Base-by-base conservation (phyloP, 352 stramenopile species). In the Phytophthora boehmeriae region DNA sequence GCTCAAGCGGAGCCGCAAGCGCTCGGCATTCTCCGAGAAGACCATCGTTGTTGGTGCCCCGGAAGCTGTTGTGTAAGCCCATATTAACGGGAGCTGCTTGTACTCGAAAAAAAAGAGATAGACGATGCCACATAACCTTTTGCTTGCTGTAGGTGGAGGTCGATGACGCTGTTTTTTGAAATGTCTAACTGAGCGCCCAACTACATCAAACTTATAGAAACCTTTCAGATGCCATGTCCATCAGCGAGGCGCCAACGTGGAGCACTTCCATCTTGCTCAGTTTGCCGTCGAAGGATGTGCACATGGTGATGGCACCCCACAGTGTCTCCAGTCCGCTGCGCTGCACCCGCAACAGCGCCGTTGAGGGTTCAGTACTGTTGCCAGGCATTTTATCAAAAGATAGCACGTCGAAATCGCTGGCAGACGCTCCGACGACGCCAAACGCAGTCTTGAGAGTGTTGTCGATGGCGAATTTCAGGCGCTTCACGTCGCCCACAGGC, bases 41-140 rank as follows among this genome's bases (percentile, higher is more conserved):
- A 95, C 81, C n/a, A 96, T 96, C 56, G 87, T 94, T 43, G 85
- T 96, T 1, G 88, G 88, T 32, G 88, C 86, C 1, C 83, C 83
- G 2, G 86, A 96, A 74, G 88, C 88, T 50, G 79, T 80, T 35
- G 87, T 96, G 34, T 96, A 88, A 76, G 45, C n/a, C 42, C 34
- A 25, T 42, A 39, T 19, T 16, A 22, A 6, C 38, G n/a, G 14
- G 3, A 9, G 14, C 9, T 44, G 38, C 6, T 44, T 22, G 38
- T 4, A 39, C 10, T 39, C 10, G 35, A 64, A 23, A 51, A 54
- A 57, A 22, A 65, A 28, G 55, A 61, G 55, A 36, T 59, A 47
- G 43, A 30, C 36, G 47, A 49, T 49, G 30, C 30, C 54, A 55
- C 19, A 54, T n/a, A n/a, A n/a, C 43, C 43, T 58, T 57, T 27